Evolutionary conservation across 208 protist species (phyloP).

Genomic region (Trypanosoma rangeli): DNA sequence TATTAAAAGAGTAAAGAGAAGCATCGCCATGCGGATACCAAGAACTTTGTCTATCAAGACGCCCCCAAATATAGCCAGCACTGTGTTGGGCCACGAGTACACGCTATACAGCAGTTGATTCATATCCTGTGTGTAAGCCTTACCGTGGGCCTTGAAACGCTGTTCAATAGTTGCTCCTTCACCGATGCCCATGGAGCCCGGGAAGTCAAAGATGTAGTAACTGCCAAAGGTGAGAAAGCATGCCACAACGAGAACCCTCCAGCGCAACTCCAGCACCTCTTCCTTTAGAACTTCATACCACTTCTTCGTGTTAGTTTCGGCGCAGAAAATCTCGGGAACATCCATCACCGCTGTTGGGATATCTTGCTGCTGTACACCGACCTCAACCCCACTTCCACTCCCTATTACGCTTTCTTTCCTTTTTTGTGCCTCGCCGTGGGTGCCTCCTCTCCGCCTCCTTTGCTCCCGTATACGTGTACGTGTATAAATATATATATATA

Average conservation of each 20-base stretch:
- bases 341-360: neutral
- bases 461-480: neutral
- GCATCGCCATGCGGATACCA: constrained; percentile 68
- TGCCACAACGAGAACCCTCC: constrained; percentile 68
- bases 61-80: constrained; percentile 82
- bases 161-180: constrained; percentile 59
- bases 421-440: neutral
- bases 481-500: neutral
- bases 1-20: constrained; percentile 81
- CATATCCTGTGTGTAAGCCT: constrained; percentile 79
- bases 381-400: neutral
- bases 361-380: neutral
- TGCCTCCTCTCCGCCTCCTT: neutral
- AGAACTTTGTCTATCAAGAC: constrained; percentile 90
- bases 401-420: neutral
- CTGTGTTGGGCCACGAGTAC: constrained; percentile 93
- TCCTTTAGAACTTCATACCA: constrained; percentile 28
- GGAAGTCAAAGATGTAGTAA: constrained; percentile 86
- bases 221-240: constrained; percentile 87
- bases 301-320: neutral
- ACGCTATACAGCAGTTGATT: constrained; percentile 91
- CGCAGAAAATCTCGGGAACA: neutral
- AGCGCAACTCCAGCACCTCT: constrained; percentile 70
- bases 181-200: constrained; percentile 72
- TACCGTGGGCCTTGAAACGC: constrained; percentile 42